Evolutionary conservation across 2,329 filamentous ascomycete genomes (phyloP), one percentile per base, ranked within the genome.

Genomic region (Paecilomyces sp.): DNA sequence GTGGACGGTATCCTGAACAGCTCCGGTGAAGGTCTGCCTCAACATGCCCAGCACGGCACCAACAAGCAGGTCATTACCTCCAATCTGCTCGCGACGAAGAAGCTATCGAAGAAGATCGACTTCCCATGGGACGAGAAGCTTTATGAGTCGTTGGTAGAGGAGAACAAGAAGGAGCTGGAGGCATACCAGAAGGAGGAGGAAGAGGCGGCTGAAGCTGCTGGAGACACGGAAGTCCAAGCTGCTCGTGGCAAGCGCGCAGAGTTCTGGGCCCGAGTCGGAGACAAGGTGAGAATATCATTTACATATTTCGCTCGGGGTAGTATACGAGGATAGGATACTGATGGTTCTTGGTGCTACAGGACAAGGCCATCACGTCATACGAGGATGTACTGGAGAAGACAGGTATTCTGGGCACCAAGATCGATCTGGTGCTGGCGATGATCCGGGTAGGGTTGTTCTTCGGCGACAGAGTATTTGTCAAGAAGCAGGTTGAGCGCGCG

Each of bases 391-490:
- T 97, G 67, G 92, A 97, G 74, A 97, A 97, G 83, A 97, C 92
- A n/a, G 90, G 92, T 64, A 91, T 97, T 68, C 84, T 99, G 62
- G 94, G 93, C 68, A 93, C 90, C 66, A 97, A 97, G 82, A 99
- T 99, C 75, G 94, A 99, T 76, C 83, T 99, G 57, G 91, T 96
- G 56, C 88, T 99, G 59, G 94, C 94, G 67, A 94, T 97, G 80
- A 93, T 97, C 80, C 91, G 94, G 61, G 88, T 97, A 74, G 92
- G 90, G 36, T 84, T 99, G 61, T 99, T 99, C 82, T 99, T 96
- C 73, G 92, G 92, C 65, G 94, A 99, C 77, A 92, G 92, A 78
- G 76, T 89, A 50, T 85, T 94, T 58, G 92, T 96, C 55, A 95
- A 96, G 85, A 96, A 95, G 83, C 90, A 91, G 61, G 85, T 97